phyloP scores from a whole-genome alignment of 257 asterid species.

The Nyctanthes arbortristis region DNA sequence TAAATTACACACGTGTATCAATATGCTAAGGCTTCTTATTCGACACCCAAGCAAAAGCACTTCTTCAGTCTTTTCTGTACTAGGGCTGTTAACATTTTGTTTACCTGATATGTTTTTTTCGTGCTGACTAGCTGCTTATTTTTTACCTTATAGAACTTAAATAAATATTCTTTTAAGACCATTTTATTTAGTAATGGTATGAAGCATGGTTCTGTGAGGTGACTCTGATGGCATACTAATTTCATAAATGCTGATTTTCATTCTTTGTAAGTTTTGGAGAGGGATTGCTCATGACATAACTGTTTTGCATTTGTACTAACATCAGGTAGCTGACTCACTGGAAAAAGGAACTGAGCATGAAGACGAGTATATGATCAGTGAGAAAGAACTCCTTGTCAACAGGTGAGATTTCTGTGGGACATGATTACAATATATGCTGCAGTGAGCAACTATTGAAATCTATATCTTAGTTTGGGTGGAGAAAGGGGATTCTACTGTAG shows the following conservation, averaged over 20 bases:
- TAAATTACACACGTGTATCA: too few relatives aligned
- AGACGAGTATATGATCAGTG: constrained; percentile 97
- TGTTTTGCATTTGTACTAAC: too few relatives aligned
- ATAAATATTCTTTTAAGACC: background rate
- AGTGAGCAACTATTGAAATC: constrained; percentile 5
- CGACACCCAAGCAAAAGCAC: too few relatives aligned
- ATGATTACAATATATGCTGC: background rate
- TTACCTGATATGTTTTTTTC: background rate
- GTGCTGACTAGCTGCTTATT: background rate
- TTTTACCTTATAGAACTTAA: background rate
- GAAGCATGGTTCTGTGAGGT: background rate
- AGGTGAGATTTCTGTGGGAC: constrained; percentile 48
- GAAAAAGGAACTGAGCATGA: constrained; percentile 99
- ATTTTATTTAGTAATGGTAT: background rate
- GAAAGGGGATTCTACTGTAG: background rate
- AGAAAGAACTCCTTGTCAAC: constrained; percentile 92
- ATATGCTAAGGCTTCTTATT: too few relatives aligned
- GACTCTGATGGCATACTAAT: background rate
- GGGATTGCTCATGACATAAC: background rate
- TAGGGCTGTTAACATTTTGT: too few relatives aligned
- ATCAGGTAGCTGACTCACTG: constrained; percentile 91
- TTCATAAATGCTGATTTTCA: background rate
- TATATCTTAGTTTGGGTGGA: background rate
- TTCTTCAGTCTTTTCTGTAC: too few relatives aligned
- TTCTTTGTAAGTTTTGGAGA: background rate